Conservation (phyloP, 768 basidiomycete species). For the Lentinula sp. region DNA sequence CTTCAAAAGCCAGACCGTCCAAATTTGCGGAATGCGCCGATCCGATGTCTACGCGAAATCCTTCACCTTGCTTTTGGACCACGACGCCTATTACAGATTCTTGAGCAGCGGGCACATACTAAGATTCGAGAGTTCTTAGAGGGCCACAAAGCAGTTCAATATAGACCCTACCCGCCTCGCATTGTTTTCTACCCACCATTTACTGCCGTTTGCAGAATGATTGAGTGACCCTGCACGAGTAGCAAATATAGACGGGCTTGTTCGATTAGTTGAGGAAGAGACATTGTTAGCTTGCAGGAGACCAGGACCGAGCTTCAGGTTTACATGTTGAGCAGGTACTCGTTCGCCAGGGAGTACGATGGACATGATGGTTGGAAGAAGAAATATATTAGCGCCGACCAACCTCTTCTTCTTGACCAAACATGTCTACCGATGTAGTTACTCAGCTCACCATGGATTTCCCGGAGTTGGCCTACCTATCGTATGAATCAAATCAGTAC, state of each 20-base stretch:
- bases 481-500: conserved; percentile 37
- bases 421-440: conserved; percentile 24
- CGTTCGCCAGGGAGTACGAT: conserved; percentile 78
- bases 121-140: conserved; percentile 8
- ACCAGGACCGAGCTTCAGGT: conserved; percentile 85
- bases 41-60: conserved; percentile 92
- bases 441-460: conserved; percentile 54
- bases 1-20: conserved; percentile 92
- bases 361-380: conserved; percentile 32
- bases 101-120: conserved; percentile 90
- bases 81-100: conserved; percentile 88
- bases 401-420: not conserved
- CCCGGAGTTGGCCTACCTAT: conserved; percentile 66
- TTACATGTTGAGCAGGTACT: conserved; percentile 68
- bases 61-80: conserved; percentile 76
- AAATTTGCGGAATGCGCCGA: conserved; percentile 79
- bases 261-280: conserved; percentile 19
- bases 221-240: conserved; percentile 68
- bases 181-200: conserved; percentile 88
- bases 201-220: conserved; percentile 65
- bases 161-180: conserved; percentile 66
- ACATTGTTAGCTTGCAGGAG: conserved; percentile 43
- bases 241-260: conserved; percentile 31
- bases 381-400: not conserved
- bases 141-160: not conserved